Evolutionary conservation across 768 basidiomycete genomes (phyloP), one percentile per base, ranked within the genome.

Genomic region (Naematelia aurantialba): DNA sequence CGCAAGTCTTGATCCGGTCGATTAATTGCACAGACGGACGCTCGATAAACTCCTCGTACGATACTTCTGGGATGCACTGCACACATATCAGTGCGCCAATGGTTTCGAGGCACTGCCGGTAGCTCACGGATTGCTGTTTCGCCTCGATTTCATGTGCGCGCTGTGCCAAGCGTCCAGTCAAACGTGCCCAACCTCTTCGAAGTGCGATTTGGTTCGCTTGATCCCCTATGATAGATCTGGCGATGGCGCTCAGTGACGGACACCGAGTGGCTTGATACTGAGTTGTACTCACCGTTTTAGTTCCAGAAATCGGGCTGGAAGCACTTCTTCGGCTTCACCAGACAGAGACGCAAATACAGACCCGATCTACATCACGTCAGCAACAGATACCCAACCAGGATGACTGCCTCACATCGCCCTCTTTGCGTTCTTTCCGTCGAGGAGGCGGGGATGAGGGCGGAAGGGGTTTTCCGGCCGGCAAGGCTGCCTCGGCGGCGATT

Each of bases 281-380:
- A n/a, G n/a, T n/a, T n/a, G n/a, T n/a, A n/a, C 67, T 39, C 50
- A 63, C 66, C 60, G 58, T 78, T 90, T 89, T 24, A 89, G 73
- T 4, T 81, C 80, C 0, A 80, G 65, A 60, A 88, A 89, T 0
- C 87, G 81, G 5, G 78, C 67, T 0, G 86, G 86, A 3, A 88
- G 80, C 3, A 72, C 74, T 0, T 73, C 73, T 3, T 73, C 74
- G 0, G 76, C 65, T 25, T 79, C 79, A 1, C 78, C 77, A 1
- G 77, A 76, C 5, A 83, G 76, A 2, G 81, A 81, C 0, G 80
- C 76, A 60, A 83, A 84, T 24, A 83, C 79, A 27, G 78, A 77
- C 21, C 80, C 79, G 42, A 85, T 82, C 21, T 79, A 74, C n/a
- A 78, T 39, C 34, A 8, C 34, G 52, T 34, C 24, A 53, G 24